Percentiles rank a stretch among this genome's conserved stretches.
Conservation (phyloP, 2,329 filamentous ascomycete species). For the Xylaria digitata region DNA sequence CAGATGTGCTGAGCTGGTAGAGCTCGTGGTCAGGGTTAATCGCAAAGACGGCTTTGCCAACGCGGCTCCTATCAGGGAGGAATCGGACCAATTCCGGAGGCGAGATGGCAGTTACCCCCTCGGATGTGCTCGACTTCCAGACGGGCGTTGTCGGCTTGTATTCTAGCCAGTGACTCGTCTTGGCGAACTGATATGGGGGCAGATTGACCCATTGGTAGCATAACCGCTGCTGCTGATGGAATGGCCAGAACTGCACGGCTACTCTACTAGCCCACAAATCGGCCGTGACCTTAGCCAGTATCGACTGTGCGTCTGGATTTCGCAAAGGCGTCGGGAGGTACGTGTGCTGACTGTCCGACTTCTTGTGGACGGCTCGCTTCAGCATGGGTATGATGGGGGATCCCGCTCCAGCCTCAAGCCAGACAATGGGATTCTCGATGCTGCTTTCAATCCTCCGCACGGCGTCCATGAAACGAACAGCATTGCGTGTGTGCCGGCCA, state of each 20-base stretch:
- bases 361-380: too few species aligned
- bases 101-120: too few species aligned
- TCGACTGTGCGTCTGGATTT: background rate
- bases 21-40: too few species aligned
- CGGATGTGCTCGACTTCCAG: too few species aligned
- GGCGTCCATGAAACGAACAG: constrained; percentile 48
- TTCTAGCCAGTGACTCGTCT: background rate
- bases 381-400: constrained; percentile 43
- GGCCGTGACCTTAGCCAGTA: background rate
- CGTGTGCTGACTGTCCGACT: too few species aligned
- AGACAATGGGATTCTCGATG: constrained; percentile 29
- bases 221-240: background rate
- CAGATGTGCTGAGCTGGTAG: background rate
- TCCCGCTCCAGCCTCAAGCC: constrained; percentile 51
- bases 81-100: too few species aligned
- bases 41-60: too few species aligned
- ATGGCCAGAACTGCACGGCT: constrained; percentile 6
- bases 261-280: background rate
- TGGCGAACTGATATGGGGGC: background rate
- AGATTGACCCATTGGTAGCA: background rate
- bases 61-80: too few species aligned
- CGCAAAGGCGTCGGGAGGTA: too few species aligned
- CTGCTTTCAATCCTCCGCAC: constrained; percentile 35
- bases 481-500: constrained; percentile 42
- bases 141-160: background rate